Conservation (phyloP, 2,329 filamentous ascomycete species). For the Pyrenochaeta sp. region DNA sequence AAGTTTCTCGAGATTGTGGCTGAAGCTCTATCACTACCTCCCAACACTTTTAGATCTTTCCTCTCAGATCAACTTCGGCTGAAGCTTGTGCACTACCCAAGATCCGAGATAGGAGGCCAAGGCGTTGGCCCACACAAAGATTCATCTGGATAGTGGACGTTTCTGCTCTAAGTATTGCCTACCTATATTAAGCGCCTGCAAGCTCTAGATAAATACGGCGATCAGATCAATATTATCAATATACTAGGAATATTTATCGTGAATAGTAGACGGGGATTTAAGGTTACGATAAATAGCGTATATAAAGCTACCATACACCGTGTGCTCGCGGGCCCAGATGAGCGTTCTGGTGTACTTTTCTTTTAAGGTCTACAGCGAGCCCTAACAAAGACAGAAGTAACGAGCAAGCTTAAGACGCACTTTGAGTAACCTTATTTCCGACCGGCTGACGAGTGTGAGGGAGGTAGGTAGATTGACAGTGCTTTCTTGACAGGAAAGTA, state of each 20-base stretch:
- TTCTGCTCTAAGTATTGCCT: constrained; percentile 66
- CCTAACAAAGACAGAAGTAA: constrained; percentile 26
- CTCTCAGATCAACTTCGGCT: constrained; percentile 61
- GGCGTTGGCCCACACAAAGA: constrained; percentile 70
- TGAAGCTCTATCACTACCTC: constrained; percentile 9
- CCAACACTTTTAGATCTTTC: constrained; percentile 9
- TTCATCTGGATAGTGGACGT: constrained; percentile 70
- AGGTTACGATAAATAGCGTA: constrained; percentile 62
- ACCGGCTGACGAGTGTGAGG: constrained; percentile 7
- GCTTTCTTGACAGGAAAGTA: constrained; percentile 20
- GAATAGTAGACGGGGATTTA: constrained; percentile 66
- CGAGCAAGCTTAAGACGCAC: constrained; percentile 7
- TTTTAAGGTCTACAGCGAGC: constrained; percentile 45
- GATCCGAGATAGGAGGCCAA: constrained; percentile 46
- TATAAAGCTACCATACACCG: constrained; percentile 61
- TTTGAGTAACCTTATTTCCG: constrained; percentile 6
- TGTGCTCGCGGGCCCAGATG: constrained; percentile 17
- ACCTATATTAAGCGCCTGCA: constrained; percentile 59
- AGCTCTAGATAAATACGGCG: constrained; percentile 57
- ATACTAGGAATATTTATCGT: constrained; percentile 62
- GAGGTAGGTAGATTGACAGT: constrained; percentile 14
- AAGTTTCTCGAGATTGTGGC: constrained; percentile 10
- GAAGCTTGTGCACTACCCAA: constrained; percentile 64
- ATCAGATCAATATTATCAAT: constrained; percentile 60
- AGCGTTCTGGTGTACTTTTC: constrained; percentile 47